Evolutionary conservation across 164 flowering plant genomes (phyloP), one percentile per base, ranked within the genome.

Genomic region (Cinnamomum micranthum): DNA sequence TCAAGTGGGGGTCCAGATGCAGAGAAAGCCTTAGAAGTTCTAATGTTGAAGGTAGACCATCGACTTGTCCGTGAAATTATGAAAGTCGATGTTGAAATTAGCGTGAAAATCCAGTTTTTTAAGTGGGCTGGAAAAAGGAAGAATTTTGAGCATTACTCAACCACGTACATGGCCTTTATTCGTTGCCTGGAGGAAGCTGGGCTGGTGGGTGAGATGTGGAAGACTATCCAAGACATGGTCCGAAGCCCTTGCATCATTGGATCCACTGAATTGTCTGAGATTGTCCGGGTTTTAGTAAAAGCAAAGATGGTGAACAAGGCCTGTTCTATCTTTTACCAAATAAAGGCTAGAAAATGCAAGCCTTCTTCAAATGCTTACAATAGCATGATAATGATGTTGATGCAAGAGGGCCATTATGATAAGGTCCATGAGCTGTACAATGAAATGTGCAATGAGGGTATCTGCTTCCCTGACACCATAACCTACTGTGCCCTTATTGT

Each of bases 1-100:
- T 95, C 82, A 95, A 93, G 80, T 93, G 99, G 99, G 99, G 98
- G 98, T 0, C 89, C 93, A 15, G 99, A 95, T 82, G 91, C 99
- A 0, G 99, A 93, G 74, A 93, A 87, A 85, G 99, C 99, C 2
- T 41, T 95, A 77, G 96, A 95, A 83, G 97, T 95, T 64, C 84
- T 95, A 0, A 87, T 87, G 85, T 24, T 93, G 82, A 93, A 84
- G 77, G 90, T 95, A 70, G 97, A 95, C 80, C 92, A 90, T 73
- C 77, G 92, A 69, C 81, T 95, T 68, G 95, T 95, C 55, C 89
- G 90, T 20, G 86, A 88, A 55, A 89, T 95, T 67, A 68, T 95
- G 84, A 85, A 84, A 25, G 80, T 86, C 50, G 91, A 93, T 74
- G 90, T 92, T 27, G 94, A 92, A 71, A 77, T 88, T 75, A 81